These are phyloP conservation scores for Geosiphon pyriformis DNA, from an alignment of 192 early-diverging fungal genomes.

Conservation along the genomic window DNA sequence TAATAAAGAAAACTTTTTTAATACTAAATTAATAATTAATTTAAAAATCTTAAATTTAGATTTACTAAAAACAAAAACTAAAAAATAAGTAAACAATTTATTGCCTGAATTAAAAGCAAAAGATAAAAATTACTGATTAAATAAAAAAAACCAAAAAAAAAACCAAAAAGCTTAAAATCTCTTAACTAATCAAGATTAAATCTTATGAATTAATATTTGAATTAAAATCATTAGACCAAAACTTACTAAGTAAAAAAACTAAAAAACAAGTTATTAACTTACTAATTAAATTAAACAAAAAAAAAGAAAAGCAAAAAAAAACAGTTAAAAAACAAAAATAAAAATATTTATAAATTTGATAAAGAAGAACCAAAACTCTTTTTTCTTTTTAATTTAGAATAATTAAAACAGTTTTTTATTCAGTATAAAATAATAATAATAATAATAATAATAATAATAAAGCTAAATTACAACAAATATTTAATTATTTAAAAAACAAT, in stretches of 20 bases:
- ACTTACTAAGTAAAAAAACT: too few species aligned
- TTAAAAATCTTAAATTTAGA: not conserved
- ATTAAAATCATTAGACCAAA: not conserved
- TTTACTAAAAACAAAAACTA: not conserved
- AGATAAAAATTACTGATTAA: not conserved
- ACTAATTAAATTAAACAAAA: not conserved
- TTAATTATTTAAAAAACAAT: conserved; percentile 10
- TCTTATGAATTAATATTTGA: not conserved
- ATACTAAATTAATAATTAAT: not conserved
- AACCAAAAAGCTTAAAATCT: not conserved
- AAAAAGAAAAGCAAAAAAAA: not conserved
- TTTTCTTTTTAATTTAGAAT: conserved; percentile 8
- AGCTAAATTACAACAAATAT: conserved; percentile 11
- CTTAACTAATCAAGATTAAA: conserved; percentile 1
- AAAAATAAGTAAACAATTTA: conserved; percentile 6
- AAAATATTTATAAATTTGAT: not conserved
- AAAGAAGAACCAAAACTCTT: conserved; percentile 4
- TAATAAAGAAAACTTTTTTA: conserved; percentile 11
- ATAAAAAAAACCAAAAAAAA: too few species aligned
- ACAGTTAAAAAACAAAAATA: not conserved
- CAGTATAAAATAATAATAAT: conserved; percentile 8
- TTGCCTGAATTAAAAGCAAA: conserved; percentile 10
- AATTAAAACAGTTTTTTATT: conserved; percentile 14
- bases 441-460: too few species aligned
- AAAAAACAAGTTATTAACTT: too few species aligned